These are phyloP conservation scores for Nakazawaea laoshanensis DNA, from an alignment of 805 yeast genomes.

Conservation along the genomic window DNA sequence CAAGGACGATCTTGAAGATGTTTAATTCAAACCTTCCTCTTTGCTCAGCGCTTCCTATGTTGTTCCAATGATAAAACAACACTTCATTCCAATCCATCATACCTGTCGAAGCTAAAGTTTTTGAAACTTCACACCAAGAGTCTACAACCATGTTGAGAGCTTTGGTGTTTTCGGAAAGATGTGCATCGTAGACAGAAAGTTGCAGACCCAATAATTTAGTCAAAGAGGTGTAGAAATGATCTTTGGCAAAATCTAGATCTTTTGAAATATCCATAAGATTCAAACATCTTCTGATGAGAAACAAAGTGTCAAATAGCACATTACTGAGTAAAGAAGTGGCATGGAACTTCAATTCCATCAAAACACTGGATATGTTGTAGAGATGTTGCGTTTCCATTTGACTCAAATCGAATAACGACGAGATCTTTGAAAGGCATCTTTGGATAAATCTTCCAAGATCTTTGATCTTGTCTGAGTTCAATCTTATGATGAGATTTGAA, in stretches of 20 bases:
- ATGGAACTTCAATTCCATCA: conserved; percentile 6
- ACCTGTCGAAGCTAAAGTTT: background rate
- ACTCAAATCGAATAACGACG: background rate
- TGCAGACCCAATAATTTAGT: conserved; percentile 6
- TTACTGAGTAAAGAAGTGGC: conserved; percentile 1
- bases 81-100: conserved; percentile 7
- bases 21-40: conserved; percentile 7
- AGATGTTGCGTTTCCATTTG: background rate
- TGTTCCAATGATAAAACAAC: conserved; percentile 4
- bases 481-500: background rate
- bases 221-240: background rate
- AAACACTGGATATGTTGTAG: background rate
- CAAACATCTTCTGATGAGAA: background rate
- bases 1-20: conserved; percentile 3
- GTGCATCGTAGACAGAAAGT: conserved; percentile 2
- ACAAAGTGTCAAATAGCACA: background rate
- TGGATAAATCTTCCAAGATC: background rate
- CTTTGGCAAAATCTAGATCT: background rate
- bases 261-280: background rate
- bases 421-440: background rate
- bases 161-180: background rate
- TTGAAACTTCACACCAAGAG: conserved; percentile 6
- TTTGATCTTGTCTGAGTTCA: background rate
- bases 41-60: conserved; percentile 6
- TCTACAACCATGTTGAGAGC: conserved; percentile 1